phyloP scores from a whole-genome alignment of 306 rosid species.

The Calophaca sinica region DNA sequence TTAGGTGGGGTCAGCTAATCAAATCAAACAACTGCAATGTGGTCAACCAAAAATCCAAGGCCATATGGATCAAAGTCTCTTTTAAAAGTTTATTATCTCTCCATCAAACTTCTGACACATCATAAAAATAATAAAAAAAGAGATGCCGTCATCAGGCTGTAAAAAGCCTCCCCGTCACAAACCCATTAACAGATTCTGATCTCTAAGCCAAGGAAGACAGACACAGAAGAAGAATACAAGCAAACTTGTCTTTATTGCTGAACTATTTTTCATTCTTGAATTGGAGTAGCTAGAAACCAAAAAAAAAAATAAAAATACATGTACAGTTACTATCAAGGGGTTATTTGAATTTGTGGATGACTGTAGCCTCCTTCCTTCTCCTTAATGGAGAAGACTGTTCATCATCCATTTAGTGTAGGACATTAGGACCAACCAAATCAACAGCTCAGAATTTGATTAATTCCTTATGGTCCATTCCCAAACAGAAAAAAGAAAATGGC shows the following conservation, averaged over 20 bases:
- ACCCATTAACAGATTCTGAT: slow-evolving; percentile 16
- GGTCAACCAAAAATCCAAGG: background rate
- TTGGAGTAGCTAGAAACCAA: background rate
- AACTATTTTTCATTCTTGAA: slow-evolving; percentile 13
- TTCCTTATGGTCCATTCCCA: slow-evolving; percentile 61
- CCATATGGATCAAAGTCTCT: background rate
- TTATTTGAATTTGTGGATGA: slow-evolving; percentile 45
- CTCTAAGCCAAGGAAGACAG: background rate
- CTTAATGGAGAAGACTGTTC: slow-evolving; percentile 81
- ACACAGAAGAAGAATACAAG: background rate
- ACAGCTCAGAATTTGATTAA: slow-evolving; percentile 59
- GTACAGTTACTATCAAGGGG: background rate
- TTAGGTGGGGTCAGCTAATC: background rate
- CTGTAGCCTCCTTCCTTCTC: slow-evolving; percentile 70
- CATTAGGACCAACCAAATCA: slow-evolving; percentile 68
- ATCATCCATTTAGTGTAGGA: slow-evolving; percentile 81
- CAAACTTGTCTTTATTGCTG: background rate
- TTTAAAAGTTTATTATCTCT: slow-evolving; percentile 20
- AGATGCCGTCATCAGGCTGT: background rate
- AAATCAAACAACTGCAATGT: background rate
- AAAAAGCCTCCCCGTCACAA: slow-evolving; percentile 1
- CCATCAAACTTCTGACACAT: background rate
- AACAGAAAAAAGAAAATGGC: background rate
- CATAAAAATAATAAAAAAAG: background rate
- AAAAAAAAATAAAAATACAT: background rate